Evolutionary conservation across 164 flowering plant genomes (phyloP).

Genomic region (Echeveria elegans): DNA sequence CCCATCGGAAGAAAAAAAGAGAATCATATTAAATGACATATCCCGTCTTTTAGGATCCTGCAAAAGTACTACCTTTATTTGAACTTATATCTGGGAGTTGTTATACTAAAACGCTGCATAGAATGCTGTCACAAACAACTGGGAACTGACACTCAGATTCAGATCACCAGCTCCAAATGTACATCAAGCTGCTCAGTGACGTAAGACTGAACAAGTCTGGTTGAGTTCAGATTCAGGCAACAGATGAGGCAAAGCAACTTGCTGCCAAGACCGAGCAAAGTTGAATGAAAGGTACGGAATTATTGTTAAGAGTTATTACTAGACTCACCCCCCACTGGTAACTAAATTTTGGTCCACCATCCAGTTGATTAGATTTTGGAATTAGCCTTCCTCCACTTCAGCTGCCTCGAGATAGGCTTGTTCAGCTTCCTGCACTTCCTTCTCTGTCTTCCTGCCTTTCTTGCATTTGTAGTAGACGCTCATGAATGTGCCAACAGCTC

Average conservation of each 20-base stretch:
- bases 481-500: conserved; percentile 98
- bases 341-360: neutral
- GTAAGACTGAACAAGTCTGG: neutral
- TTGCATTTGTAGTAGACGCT: conserved; percentile 92
- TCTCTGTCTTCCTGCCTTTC: conserved; percentile 96
- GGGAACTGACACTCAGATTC: neutral
- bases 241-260: neutral
- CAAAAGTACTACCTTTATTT: no score
- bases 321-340: neutral
- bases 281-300: neutral
- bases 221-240: neutral
- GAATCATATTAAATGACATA: neutral
- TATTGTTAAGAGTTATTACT: neutral
- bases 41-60: neutral
- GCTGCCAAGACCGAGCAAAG: neutral
- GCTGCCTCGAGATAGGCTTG: conserved; percentile 71
- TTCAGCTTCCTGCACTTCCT: conserved; percentile 96
- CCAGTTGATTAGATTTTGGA: neutral
- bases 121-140: neutral
- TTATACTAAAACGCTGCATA: neutral
- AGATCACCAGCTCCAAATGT: neutral
- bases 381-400: conserved; percentile 49
- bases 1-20: no score
- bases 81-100: neutral
- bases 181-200: neutral